phyloP scores from a whole-genome alignment of 257 asterid species.

The Jaltomata sinuosa region DNA sequence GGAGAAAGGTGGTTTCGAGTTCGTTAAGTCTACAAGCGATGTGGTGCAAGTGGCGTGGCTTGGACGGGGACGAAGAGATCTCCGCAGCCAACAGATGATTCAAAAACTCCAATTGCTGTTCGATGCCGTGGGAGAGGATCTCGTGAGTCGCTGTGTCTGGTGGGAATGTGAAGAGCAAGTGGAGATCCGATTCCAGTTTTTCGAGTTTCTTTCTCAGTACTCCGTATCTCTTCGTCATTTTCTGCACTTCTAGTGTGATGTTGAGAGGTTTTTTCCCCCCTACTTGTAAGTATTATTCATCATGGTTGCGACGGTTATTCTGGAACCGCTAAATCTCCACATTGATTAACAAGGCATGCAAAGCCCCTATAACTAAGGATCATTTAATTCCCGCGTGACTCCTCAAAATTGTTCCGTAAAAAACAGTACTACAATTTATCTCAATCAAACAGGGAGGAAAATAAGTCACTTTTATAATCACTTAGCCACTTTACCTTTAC shows the following conservation, averaged over 20 bases:
- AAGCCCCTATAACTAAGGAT: neutral
- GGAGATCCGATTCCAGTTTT: slow-evolving; percentile 45
- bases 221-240: slow-evolving; percentile 14
- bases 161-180: slow-evolving; percentile 17
- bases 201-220: slow-evolving; percentile 43
- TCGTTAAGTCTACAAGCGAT: slow-evolving; percentile 6
- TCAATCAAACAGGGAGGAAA: too few relatives aligned
- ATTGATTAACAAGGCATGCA: neutral
- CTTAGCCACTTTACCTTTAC: too few relatives aligned
- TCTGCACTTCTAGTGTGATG: neutral
- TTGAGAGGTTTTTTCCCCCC: neutral
- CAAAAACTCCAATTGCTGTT: slow-evolving; percentile 8
- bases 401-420: neutral
- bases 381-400: neutral
- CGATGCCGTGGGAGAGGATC: slow-evolving; percentile 2
- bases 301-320: neutral
- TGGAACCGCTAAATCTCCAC: neutral
- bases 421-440: too few relatives aligned
- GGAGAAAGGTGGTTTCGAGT: slow-evolving; percentile 6
- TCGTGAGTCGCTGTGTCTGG: slow-evolving; percentile 7
- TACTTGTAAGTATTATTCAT: neutral
- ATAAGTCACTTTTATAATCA: too few relatives aligned
- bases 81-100: slow-evolving; percentile 16
- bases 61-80: slow-evolving; percentile 5
- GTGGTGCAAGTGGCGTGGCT: slow-evolving; percentile 10